phyloP scores from a whole-genome alignment of 1,284 basidiomycete species.

The Ceratobasidium sp. region DNA sequence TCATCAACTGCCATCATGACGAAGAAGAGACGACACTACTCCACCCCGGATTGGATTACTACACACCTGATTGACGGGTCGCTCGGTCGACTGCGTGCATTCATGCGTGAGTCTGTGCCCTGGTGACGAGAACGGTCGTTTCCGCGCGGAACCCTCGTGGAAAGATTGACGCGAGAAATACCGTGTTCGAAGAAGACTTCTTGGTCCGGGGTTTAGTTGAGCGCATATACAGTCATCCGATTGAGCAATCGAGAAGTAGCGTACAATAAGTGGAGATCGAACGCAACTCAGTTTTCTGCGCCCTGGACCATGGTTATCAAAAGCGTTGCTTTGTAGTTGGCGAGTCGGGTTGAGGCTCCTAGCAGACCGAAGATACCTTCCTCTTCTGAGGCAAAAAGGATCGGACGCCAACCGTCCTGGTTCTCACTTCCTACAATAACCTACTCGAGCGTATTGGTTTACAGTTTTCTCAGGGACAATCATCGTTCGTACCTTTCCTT shows the following conservation, averaged over 20 bases:
- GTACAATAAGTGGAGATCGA: background rate
- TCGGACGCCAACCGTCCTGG: slow-evolving; percentile 19
- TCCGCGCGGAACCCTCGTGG: too few relatives aligned
- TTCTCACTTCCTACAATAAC: slow-evolving; percentile 20
- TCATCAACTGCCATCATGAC: background rate
- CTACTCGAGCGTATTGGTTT: background rate
- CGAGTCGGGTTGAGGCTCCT: slow-evolving; percentile 16
- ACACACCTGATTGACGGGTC: too few relatives aligned
- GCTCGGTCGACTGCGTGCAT: too few relatives aligned
- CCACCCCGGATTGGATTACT: too few relatives aligned
- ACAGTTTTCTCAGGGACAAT: background rate
- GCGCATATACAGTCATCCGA: slow-evolving; percentile 1
- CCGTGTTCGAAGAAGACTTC: too few relatives aligned
- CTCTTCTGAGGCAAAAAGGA: slow-evolving; percentile 40
- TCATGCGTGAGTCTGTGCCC: too few relatives aligned
- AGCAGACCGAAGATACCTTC: slow-evolving; percentile 36
- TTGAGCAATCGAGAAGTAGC: too few relatives aligned
- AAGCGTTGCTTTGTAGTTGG: slow-evolving; percentile 39
- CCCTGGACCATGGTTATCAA: slow-evolving; percentile 37
- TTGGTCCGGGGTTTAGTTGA: too few relatives aligned
- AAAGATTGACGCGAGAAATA: too few relatives aligned
- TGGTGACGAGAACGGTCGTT: too few relatives aligned
- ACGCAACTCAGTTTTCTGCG: background rate
- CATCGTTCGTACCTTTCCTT: slow-evolving; percentile 17
- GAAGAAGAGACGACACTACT: too few relatives aligned